phyloP scores from a whole-genome alignment of 2,329 filamentous ascomycete genomes.

The Fusarium coffeatum region DNA sequence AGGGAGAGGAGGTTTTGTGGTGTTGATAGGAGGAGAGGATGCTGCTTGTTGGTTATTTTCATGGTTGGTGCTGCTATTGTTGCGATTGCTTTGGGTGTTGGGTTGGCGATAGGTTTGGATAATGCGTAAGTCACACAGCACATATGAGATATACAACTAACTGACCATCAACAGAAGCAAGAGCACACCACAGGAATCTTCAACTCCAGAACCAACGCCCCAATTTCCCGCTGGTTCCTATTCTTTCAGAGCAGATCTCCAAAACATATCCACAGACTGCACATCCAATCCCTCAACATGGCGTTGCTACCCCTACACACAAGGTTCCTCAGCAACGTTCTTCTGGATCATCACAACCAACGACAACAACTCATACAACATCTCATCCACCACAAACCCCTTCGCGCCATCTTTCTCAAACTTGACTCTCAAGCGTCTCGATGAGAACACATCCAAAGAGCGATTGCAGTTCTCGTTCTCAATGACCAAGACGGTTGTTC shows the following conservation, averaged over 20 bases:
- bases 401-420: constrained; percentile 68
- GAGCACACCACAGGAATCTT: constrained; percentile 5
- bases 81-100: constrained; percentile 54
- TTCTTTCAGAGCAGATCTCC: constrained; percentile 68
- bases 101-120: constrained; percentile 55
- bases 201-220: constrained; percentile 15
- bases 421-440: constrained; percentile 60
- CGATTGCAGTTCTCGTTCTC: constrained; percentile 68
- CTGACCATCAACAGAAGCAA: constrained; percentile 14
- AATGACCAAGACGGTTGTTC: constrained; percentile 64
- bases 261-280: constrained; percentile 65
- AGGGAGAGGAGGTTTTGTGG: constrained; percentile 13
- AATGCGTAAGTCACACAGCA: constrained; percentile 48
- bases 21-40: constrained; percentile 39
- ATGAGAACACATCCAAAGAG: constrained; percentile 61
- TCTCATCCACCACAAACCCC: constrained; percentile 67
- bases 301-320: constrained; percentile 68
- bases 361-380: constrained; percentile 58
- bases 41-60: constrained; percentile 50
- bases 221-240: constrained; percentile 72
- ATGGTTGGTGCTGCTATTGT: constrained; percentile 48
- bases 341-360: constrained; percentile 68
- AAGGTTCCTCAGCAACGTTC: constrained; percentile 62
- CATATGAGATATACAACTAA: background rate
- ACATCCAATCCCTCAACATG: constrained; percentile 69